phyloP scores from a whole-genome alignment of 345 rosid species.

The Eucalyptus curtisii region DNA sequence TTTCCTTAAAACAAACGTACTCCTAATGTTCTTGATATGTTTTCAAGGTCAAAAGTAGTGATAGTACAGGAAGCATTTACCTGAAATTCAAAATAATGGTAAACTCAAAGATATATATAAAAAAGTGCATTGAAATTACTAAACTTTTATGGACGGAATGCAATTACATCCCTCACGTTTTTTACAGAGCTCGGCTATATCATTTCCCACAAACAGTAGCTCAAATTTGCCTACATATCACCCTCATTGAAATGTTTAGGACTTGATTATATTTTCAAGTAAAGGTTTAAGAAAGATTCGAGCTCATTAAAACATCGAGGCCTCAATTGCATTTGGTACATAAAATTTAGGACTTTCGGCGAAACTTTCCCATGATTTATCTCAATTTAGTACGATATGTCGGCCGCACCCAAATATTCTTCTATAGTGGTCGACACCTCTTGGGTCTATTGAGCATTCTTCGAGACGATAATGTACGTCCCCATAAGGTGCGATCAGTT shows the following conservation, averaged over 20 bases:
- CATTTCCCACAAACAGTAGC: not conserved
- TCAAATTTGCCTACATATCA: not conserved
- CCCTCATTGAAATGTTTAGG: not conserved
- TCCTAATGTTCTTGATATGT: not conserved
- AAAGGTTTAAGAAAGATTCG: not conserved
- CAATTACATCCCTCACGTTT: not conserved
- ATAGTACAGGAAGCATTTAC: not conserved
- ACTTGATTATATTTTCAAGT: not conserved
- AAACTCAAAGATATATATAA: not conserved
- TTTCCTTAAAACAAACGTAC: too few relatives aligned
- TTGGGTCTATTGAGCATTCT: not conserved
- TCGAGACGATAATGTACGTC: not conserved
- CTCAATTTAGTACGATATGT: not conserved
- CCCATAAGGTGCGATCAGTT: not conserved
- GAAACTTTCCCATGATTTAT: not conserved
- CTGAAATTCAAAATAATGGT: not conserved
- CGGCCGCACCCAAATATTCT: not conserved
- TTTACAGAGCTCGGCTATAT: not conserved
- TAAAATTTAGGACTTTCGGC: fast-evolving
- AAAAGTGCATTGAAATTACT: not conserved
- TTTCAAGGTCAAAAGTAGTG: not conserved
- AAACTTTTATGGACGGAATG: not conserved
- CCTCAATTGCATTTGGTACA: not conserved
- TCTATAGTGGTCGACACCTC: not conserved
- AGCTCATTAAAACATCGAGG: not conserved